Conservation (phyloP, 192 early-diverging fungal genomes). For the Coemansia sp. region DNA sequence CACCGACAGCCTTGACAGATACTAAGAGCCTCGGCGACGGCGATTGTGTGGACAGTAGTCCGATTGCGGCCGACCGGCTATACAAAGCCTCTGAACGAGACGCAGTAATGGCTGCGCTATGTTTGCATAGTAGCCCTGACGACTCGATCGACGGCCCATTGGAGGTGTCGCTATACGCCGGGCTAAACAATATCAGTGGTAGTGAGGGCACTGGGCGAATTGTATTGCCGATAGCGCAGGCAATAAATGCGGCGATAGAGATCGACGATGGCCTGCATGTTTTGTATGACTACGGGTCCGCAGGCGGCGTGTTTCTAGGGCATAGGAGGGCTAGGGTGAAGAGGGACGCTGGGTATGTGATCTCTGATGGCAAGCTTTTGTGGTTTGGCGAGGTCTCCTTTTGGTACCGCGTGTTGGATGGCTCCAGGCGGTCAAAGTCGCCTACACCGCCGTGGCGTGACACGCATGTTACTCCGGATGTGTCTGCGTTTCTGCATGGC, state of each 20-base stretch:
- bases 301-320: constrained; percentile 25
- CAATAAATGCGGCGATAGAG: constrained; percentile 20
- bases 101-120: constrained; percentile 10
- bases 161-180: constrained; percentile 12
- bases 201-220: background rate
- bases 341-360: constrained; percentile 19
- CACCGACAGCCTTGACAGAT: background rate
- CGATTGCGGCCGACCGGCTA: constrained; percentile 20
- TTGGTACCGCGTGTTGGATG: constrained; percentile 39
- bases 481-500: background rate
- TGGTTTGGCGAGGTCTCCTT: constrained; percentile 26
- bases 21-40: background rate
- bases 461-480: background rate
- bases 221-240: constrained; percentile 1
- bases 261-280: constrained; percentile 30
- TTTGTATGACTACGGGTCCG: constrained; percentile 12
- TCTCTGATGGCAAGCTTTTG: constrained; percentile 46
- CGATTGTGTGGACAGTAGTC: constrained; percentile 13
- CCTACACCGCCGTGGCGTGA: constrained; percentile 47
- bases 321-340: constrained; percentile 18
- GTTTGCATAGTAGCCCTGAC: background rate
- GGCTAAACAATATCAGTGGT: constrained; percentile 12
- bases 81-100: constrained; percentile 9
- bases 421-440: constrained; percentile 15
- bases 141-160: constrained; percentile 11